These are phyloP conservation scores for Aegilops bicornis DNA, from an alignment of 176 grass and related monocot genomes.

Conservation along the genomic window DNA sequence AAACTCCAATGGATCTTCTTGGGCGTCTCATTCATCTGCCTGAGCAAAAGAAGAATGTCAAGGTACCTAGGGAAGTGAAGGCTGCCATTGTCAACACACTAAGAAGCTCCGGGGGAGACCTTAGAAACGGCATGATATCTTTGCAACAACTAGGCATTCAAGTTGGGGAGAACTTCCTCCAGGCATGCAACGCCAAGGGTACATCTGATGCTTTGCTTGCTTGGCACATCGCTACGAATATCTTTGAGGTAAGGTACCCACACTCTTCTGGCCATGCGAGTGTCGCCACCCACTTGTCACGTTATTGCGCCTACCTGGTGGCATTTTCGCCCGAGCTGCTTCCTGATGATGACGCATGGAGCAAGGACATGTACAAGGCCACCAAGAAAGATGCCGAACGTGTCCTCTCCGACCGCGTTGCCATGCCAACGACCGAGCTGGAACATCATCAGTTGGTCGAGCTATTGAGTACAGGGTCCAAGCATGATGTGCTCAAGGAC, in stretches of 20 bases:
- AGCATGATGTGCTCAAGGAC: no score
- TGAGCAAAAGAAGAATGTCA: neutral
- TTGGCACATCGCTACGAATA: neutral
- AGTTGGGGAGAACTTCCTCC: neutral
- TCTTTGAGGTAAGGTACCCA: neutral
- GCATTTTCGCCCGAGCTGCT: no score
- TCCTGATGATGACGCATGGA: no score
- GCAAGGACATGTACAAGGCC: no score
- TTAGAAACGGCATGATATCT: neutral
- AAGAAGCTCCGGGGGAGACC: neutral
- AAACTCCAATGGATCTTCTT: neutral
- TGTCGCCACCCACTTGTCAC: neutral
- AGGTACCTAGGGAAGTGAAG: neutral
- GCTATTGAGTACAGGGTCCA: no score
- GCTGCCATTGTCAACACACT: neutral
- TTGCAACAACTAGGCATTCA: neutral
- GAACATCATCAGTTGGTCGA: no score
- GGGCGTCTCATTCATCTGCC: neutral
- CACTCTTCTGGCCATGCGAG: neutral
- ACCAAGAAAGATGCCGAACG: no score
- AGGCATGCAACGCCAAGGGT: neutral
- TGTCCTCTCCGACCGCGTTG: no score
- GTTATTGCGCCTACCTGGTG: neutral
- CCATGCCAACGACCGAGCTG: no score
- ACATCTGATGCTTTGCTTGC: neutral